Conservation (phyloP, 139 green algal genomes). For the Tetradesmus obliquus region DNA sequence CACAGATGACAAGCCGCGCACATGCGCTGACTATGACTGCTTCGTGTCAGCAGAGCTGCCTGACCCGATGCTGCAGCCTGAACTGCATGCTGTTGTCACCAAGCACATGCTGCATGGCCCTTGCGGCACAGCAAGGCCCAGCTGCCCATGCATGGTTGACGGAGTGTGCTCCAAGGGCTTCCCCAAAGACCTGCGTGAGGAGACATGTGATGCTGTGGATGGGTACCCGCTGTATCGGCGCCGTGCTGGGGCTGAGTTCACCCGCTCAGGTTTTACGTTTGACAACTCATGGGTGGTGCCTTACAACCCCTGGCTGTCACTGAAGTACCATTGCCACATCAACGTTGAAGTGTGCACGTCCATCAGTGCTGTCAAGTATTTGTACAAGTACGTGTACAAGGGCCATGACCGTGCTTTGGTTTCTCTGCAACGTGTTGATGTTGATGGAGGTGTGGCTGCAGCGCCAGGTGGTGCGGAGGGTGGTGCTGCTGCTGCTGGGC, state of each 20-base stretch:
- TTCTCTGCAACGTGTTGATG: not conserved
- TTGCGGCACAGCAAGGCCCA: too few species aligned
- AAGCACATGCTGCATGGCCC: too few species aligned
- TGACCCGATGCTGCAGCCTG: too few species aligned
- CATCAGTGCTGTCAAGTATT: constrained; percentile 52
- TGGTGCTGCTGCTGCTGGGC: too few species aligned
- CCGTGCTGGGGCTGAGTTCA: not conserved
- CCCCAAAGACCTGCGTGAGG: constrained; percentile 25
- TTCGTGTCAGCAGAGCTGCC: constrained; percentile 33
- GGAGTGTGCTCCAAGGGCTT: constrained; percentile 39
- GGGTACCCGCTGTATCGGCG: not conserved
- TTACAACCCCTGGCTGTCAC: too few species aligned
- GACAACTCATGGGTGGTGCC: constrained; percentile 46
- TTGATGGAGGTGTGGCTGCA: not conserved
- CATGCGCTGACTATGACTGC: constrained; percentile 28
- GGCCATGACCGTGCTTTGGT: constrained; percentile 47
- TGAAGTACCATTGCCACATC: constrained; percentile 51
- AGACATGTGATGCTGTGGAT: not conserved
- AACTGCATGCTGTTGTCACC: too few species aligned
- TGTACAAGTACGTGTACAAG: too few species aligned
- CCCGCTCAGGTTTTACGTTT: not conserved
- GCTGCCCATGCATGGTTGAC: too few species aligned
- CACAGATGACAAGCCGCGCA: constrained; percentile 37
- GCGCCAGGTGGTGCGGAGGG: not conserved
- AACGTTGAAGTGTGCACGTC: constrained; percentile 48